phyloP scores from a whole-genome alignment of 2,329 filamentous ascomycete species.

The Thermomyces lanuginosus region DNA sequence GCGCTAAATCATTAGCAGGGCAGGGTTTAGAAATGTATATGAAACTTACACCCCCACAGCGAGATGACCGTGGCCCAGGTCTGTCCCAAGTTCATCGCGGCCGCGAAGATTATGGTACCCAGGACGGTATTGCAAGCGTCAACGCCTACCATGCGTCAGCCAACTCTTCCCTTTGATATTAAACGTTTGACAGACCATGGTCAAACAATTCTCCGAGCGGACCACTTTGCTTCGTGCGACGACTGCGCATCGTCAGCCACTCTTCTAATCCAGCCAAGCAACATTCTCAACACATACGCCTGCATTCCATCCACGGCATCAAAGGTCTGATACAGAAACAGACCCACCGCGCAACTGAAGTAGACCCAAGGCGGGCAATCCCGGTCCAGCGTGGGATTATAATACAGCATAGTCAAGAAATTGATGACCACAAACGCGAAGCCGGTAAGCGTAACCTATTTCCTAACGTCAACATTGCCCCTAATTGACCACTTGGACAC shows the following conservation, averaged over 20 bases:
- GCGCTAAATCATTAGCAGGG: slow-evolving; percentile 33
- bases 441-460: slow-evolving; percentile 68
- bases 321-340: slow-evolving; percentile 96
- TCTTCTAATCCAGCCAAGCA: background rate
- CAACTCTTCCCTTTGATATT: too few species aligned
- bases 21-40: background rate
- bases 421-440: slow-evolving; percentile 84
- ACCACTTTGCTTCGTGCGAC: slow-evolving; percentile 80
- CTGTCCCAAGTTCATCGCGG: slow-evolving; percentile 82
- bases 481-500: too few species aligned
- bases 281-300: slow-evolving; percentile 44
- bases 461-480: slow-evolving; percentile 2
- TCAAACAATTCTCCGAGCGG: slow-evolving; percentile 94
- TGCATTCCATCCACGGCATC: slow-evolving; percentile 92
- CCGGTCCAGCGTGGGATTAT: slow-evolving; percentile 81
- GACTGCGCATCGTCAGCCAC: slow-evolving; percentile 31
- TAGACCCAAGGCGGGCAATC: slow-evolving; percentile 95
- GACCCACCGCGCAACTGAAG: slow-evolving; percentile 69
- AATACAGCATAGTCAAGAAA: slow-evolving; percentile 84
- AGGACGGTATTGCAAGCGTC: slow-evolving; percentile 94
- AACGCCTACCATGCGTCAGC: slow-evolving; percentile 41
- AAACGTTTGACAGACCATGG: slow-evolving; percentile 42
- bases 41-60: slow-evolving; percentile 58
- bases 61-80: slow-evolving; percentile 73
- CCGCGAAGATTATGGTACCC: slow-evolving; percentile 81